These are phyloP conservation scores for Priceomyces melissophilus DNA, from an alignment of 805 yeast species.

Conservation along the genomic window DNA sequence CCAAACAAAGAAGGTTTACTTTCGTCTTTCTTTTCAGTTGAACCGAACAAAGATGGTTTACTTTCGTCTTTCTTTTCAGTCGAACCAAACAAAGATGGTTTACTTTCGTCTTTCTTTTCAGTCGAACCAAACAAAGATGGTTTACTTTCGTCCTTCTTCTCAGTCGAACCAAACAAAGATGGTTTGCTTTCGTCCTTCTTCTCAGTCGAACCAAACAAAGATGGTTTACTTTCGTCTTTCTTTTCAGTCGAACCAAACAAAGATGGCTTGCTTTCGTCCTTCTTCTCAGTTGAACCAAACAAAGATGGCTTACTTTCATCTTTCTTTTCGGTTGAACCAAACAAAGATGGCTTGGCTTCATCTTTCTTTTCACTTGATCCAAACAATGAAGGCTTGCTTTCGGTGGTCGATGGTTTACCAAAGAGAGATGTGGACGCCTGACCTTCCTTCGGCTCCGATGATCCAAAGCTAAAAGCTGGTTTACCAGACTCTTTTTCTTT, in stretches of 20 bases:
- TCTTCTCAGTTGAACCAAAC: slow-evolving; percentile 9
- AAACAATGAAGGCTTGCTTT: slow-evolving; percentile 11
- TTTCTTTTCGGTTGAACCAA: slow-evolving; percentile 5
- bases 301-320: slow-evolving; percentile 10
- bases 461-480: slow-evolving; percentile 11
- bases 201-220: slow-evolving; percentile 8
- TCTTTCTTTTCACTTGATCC: slow-evolving; percentile 12
- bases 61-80: slow-evolving; percentile 3
- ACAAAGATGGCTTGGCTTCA: slow-evolving; percentile 13
- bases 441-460: slow-evolving; percentile 3
- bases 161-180: not conserved
- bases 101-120: slow-evolving; percentile 3
- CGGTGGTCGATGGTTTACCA: slow-evolving; percentile 1
- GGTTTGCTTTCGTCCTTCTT: slow-evolving; percentile 5
- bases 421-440: not conserved
- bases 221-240: slow-evolving; percentile 11
- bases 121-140: slow-evolving; percentile 14
- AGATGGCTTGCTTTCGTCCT: slow-evolving; percentile 12
- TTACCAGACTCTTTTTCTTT: slow-evolving; percentile 7
- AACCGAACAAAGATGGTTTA: slow-evolving; percentile 11
- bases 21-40: slow-evolving; percentile 8
- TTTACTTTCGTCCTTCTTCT: slow-evolving; percentile 3
- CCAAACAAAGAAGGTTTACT: slow-evolving; percentile 15
- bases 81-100: not conserved
- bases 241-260: slow-evolving; percentile 13